phyloP scores from a whole-genome alignment of 805 yeast species.

The Lipomyces chichibuensis region DNA sequence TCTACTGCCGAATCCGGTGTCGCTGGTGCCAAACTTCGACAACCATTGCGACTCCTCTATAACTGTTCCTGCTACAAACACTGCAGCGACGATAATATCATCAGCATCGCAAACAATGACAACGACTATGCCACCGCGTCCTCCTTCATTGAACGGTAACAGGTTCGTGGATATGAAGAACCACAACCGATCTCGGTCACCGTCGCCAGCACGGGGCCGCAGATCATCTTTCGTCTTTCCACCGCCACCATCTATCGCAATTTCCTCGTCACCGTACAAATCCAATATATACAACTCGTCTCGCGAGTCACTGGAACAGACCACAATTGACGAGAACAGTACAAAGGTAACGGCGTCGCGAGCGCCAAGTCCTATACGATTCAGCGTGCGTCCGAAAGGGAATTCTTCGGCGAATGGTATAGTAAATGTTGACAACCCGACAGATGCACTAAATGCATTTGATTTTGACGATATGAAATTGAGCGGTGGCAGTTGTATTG shows the following conservation, averaged over 20 bases:
- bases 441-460: constrained; percentile 6
- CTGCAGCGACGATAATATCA: not conserved
- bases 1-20: constrained; percentile 18
- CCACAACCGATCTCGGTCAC: constrained; percentile 13
- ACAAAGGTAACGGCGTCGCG: constrained; percentile 13
- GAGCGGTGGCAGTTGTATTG: constrained; percentile 1
- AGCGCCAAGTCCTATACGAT: constrained; percentile 29
- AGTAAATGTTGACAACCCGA: not conserved
- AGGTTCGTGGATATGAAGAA: not conserved
- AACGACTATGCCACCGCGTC: not conserved
- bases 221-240: constrained; percentile 24
- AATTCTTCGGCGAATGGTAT: not conserved
- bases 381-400: constrained; percentile 11
- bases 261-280: constrained; percentile 23
- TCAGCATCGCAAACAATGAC: not conserved
- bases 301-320: constrained; percentile 28
- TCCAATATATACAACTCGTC: constrained; percentile 20
- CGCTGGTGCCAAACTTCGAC: constrained; percentile 15
- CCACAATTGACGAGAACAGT: constrained; percentile 32
- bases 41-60: constrained; percentile 10
- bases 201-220: constrained; percentile 10
- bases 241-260: constrained; percentile 18
- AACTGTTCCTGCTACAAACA: not conserved
- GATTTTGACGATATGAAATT: constrained; percentile 14
- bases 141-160: not conserved